Percentiles rank a stretch among this genome's conserved stretches.
phyloP scores from a whole-genome alignment of 805 yeast genomes.

The Candida sphagnicola region DNA sequence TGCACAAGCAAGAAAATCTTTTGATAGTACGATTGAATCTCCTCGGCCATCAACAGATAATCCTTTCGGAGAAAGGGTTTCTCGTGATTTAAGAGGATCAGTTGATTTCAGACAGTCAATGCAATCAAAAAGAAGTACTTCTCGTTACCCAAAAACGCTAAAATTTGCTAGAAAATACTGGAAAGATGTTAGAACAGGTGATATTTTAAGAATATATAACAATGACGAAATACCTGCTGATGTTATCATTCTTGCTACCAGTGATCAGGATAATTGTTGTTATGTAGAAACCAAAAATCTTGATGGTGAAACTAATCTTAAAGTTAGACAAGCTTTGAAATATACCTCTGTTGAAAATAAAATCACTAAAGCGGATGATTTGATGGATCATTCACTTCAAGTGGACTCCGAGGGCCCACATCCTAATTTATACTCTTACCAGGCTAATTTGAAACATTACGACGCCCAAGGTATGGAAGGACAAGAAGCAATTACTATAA shows the following conservation, averaged over 20 bases:
- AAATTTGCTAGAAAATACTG: conserved; percentile 42
- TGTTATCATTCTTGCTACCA: conserved; percentile 59
- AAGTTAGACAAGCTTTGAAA: conserved; percentile 70
- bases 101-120: conserved; percentile 6
- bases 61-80: conserved; percentile 9
- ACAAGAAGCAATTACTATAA: conserved; percentile 66
- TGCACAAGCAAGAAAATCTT: conserved; percentile 20
- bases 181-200: conserved; percentile 77
- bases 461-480: conserved; percentile 9
- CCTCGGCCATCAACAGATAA: conserved; percentile 13
- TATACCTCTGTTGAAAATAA: conserved; percentile 49
- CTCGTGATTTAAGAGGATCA: conserved; percentile 1
- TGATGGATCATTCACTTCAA: conserved; percentile 48
- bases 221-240: conserved; percentile 82
- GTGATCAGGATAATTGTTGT: conserved; percentile 67
- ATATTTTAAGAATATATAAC: conserved; percentile 59
- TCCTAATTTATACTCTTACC: conserved; percentile 70
- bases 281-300: conserved; percentile 50
- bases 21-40: conserved; percentile 25
- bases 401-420: conserved; percentile 85
- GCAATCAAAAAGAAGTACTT: conserved; percentile 6
- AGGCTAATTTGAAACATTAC: conserved; percentile 52
- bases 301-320: conserved; percentile 58
- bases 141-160: conserved; percentile 16
- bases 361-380: conserved; percentile 33